Evolutionary conservation across 2,329 filamentous ascomycete genomes (phyloP).

Genomic region (Pseudogymnoascus pannorum): DNA sequence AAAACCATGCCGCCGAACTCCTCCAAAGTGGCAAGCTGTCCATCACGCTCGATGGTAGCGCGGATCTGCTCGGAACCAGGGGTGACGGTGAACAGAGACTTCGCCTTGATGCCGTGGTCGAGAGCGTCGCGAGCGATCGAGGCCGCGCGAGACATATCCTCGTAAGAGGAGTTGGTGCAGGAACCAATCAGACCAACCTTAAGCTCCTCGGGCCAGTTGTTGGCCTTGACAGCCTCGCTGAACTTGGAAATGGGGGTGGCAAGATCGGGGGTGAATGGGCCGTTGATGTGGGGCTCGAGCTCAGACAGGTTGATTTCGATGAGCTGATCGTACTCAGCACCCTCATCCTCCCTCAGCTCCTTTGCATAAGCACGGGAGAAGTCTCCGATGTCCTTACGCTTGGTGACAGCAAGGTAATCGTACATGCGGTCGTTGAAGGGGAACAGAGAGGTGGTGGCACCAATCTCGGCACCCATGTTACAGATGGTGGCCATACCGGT

Average conservation of each 20-base stretch:
- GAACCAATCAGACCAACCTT: constrained; percentile 97
- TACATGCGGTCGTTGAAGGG: constrained; percentile 98
- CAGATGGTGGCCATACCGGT: constrained; percentile 84
- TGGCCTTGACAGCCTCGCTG: constrained; percentile 85
- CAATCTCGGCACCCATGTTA: constrained; percentile 67
- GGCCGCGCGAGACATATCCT: constrained; percentile 90
- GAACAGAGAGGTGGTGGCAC: constrained; percentile 89
- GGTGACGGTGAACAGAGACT: constrained; percentile 88
- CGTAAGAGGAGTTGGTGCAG: constrained; percentile 85
- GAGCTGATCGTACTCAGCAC: constrained; percentile 89
- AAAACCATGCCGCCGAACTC: constrained; percentile 92
- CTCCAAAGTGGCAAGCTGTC: constrained; percentile 89
- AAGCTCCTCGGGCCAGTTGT: constrained; percentile 92
- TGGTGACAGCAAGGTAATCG: constrained; percentile 88
- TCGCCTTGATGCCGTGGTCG: constrained; percentile 87
- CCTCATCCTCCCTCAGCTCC: constrained; percentile 80
- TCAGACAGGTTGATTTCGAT: constrained; percentile 93
- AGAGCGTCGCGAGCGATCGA: constrained; percentile 88
- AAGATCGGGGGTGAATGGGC: constrained; percentile 96
- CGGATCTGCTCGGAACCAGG: constrained; percentile 96
- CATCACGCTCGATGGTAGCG: constrained; percentile 81
- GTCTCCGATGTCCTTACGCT: constrained; percentile 83
- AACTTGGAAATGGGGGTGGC: constrained; percentile 97
- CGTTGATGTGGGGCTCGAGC: constrained; percentile 97
- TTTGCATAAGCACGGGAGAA: constrained; percentile 78